Percentiles rank a stretch among this genome's conserved stretches.
These are phyloP conservation scores for Cystofilobasidium bisporidii DNA, from an alignment of 768 basidiomycete species.

Conservation along the genomic window DNA sequence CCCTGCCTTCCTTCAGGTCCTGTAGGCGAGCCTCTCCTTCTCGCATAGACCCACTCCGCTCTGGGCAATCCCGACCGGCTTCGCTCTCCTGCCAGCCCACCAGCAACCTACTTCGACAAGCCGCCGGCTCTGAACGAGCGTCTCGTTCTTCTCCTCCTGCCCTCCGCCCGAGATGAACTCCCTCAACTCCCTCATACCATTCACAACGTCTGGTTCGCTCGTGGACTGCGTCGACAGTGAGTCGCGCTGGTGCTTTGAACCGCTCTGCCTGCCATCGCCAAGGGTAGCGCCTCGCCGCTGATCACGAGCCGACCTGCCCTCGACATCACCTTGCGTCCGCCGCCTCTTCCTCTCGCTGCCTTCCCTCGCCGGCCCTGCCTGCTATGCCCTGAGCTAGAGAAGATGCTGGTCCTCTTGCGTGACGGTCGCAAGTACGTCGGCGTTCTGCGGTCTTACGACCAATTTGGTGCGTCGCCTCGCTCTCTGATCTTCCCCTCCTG, in stretches of 20 bases:
- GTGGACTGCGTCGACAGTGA: slow-evolving; percentile 99
- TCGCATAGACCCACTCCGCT: too few species aligned
- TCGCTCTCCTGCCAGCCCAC: too few species aligned
- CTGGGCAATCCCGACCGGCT: too few species aligned
- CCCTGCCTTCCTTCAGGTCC: too few species aligned
- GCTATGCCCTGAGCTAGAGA: slow-evolving; percentile 54
- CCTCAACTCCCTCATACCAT: slow-evolving; percentile 91
- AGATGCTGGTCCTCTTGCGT: slow-evolving; percentile 92
- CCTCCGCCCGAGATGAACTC: slow-evolving; percentile 2
- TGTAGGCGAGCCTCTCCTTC: too few species aligned
- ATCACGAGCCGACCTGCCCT: too few species aligned
- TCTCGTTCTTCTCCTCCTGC: too few species aligned
- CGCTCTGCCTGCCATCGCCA: background rate
- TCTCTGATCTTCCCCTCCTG: background rate
- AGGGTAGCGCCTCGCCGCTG: background rate
- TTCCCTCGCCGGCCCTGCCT: background rate
- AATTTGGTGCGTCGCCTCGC: slow-evolving; percentile 64
- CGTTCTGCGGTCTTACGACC: slow-evolving; percentile 93
- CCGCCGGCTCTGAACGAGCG: too few species aligned
- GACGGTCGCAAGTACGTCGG: slow-evolving; percentile 95
- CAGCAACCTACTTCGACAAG: too few species aligned
- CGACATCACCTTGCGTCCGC: too few species aligned
- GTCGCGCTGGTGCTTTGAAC: slow-evolving; percentile 38
- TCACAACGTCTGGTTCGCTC: slow-evolving; percentile 96
- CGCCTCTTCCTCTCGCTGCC: slow-evolving; percentile 34